Evolutionary conservation across 2,329 filamentous ascomycete genomes (phyloP), one percentile per base, ranked within the genome.

Genomic region (Colletotrichum cordylinicola): DNA sequence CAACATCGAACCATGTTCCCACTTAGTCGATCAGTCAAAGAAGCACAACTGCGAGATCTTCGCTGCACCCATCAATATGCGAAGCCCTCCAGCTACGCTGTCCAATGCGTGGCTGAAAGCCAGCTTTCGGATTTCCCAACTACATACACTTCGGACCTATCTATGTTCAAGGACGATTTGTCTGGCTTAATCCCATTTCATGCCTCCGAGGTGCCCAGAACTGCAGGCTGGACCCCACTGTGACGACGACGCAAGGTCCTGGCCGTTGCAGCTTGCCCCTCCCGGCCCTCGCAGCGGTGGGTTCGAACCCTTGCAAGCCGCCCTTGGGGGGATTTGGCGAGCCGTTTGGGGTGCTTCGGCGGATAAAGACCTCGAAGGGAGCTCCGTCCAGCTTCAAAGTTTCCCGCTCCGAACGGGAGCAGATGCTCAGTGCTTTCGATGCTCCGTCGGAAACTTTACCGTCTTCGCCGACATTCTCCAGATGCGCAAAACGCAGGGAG

Each of bases 1-100:
- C 58, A 21, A 74, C n/a, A 69, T 74, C 70, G 65, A 69, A 66
- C 58, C 21, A 74, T 76, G 35, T 27, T 39, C n/a, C 37, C 9
- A 39, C 24, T 27, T 8, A 24, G 56, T 65, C 33, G 64, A 69
- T 76, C 74, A 62, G 24, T 52, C 60, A 60, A 43, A 68, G 21
- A 35, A 39, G 16, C 52, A 67, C 67, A 52, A 24, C 60, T 31
- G 68, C 61, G 61, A 55, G 61, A 74, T 74, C 61, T 67, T 67
- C 61, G 31, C 37, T 66, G 67, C 37, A 39, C 48, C 35, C 37
- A 43, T 16, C 70, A 39, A 61, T 37, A 52, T 55, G 31, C 7
- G 39, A 21, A 58, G 52, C 21, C 39, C 8, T 27, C n/a, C 33
- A 18, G 33, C n/a, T 60, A 39, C 52, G 43, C 43, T 13, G n/a